These are phyloP conservation scores for Dicorynia guianensis DNA, from an alignment of 306 rosid genomes.

Conservation along the genomic window DNA sequence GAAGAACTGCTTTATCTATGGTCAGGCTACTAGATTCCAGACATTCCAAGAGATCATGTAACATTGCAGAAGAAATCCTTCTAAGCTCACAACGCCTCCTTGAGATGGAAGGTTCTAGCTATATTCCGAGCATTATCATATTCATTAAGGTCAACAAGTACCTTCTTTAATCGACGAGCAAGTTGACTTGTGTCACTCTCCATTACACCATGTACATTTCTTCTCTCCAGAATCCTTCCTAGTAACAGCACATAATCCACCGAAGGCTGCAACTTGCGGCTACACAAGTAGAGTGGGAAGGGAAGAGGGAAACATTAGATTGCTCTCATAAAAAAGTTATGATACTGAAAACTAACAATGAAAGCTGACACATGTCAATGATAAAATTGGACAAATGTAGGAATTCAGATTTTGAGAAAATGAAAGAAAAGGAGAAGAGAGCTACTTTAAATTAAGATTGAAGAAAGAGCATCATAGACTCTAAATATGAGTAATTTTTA, in stretches of 20 bases:
- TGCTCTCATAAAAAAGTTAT: slow-evolving; percentile 23
- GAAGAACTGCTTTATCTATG: slow-evolving; percentile 30
- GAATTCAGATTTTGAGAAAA: slow-evolving; percentile 5
- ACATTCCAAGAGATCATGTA: slow-evolving; percentile 21
- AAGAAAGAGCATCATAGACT: no score
- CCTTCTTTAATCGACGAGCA: slow-evolving; percentile 88
- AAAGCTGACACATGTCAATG: not conserved
- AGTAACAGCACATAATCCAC: slow-evolving; percentile 72
- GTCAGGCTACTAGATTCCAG: not conserved
- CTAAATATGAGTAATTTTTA: no score
- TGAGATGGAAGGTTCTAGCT: slow-evolving; percentile 80
- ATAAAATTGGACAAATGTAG: not conserved
- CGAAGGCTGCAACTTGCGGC: slow-evolving; percentile 82
- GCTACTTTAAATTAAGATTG: no score
- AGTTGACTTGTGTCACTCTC: slow-evolving; percentile 73
- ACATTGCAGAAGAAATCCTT: slow-evolving; percentile 32
- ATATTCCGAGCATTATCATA: slow-evolving; percentile 84
- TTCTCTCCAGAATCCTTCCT: slow-evolving; percentile 80
- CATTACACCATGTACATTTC: slow-evolving; percentile 36
- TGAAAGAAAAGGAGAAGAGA: no score
- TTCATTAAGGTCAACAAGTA: slow-evolving; percentile 88
- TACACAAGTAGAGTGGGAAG: slow-evolving; percentile 39
- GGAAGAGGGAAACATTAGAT: slow-evolving; percentile 30
- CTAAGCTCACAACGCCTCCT: slow-evolving; percentile 76
- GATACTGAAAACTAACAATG: slow-evolving; percentile 9